These are phyloP conservation scores for Thoreauomyces humboldtii DNA, from an alignment of 192 early-diverging fungal genomes.

Conservation along the genomic window DNA sequence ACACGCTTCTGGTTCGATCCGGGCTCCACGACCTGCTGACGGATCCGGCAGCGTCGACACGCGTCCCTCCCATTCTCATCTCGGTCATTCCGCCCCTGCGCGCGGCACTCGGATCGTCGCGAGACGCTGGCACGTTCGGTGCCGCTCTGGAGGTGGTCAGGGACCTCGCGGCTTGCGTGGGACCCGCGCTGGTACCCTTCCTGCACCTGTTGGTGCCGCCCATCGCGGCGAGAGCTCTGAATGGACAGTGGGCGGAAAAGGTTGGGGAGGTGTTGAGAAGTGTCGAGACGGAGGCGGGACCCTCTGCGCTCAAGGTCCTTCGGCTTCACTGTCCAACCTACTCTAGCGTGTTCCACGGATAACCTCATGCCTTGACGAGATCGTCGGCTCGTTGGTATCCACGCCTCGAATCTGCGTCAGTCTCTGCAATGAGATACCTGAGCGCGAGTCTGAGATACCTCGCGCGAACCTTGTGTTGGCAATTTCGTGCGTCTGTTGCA, in stretches of 20 bases:
- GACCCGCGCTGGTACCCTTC: constrained; percentile 19
- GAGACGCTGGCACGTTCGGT: constrained; percentile 3
- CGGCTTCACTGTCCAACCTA: constrained; percentile 23
- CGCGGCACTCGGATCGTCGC: neutral
- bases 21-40: constrained; percentile 28
- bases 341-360: constrained; percentile 4
- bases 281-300: constrained; percentile 23
- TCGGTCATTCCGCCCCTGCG: neutral
- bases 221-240: constrained; percentile 25
- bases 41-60: constrained; percentile 10
- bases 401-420: too few relatives aligned
- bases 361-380: too few relatives aligned
- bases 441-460: too few relatives aligned
- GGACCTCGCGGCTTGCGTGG: constrained; percentile 13
- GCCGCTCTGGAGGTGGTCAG: constrained; percentile 16
- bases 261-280: constrained; percentile 24
- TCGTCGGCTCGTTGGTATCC: too few relatives aligned
- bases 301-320: constrained; percentile 20
- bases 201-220: constrained; percentile 32
- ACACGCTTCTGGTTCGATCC: constrained; percentile 23
- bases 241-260: constrained; percentile 14
- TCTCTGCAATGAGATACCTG: too few relatives aligned
- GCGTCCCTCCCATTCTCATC: neutral
- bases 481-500: too few relatives aligned
- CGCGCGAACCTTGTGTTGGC: too few relatives aligned